Evolutionary conservation across 805 yeast genomes (phyloP), one percentile per base, ranked within the genome.

Genomic region (Saccharomycopsis babjevae): DNA sequence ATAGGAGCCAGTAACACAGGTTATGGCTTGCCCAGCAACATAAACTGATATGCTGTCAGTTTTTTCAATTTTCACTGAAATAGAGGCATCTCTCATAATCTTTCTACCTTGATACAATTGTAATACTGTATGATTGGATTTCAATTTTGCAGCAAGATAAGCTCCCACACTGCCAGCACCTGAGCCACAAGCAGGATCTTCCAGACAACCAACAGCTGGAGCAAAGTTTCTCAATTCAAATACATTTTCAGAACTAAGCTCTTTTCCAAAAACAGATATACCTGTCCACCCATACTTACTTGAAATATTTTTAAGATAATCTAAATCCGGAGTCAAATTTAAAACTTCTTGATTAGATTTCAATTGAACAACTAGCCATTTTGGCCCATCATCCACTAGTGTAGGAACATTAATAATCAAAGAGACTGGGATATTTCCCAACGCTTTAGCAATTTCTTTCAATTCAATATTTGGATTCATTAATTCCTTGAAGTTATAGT

Each of bases 171-270:
- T 71, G 15, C 70, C 70, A 1, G 76, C 72, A n/a, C 84, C 84
- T 62, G 79, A 74, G 1, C 84, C 84, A 68, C 84, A 80, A 8
- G 78, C 84, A 1, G 83, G 83, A 66, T 80, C 84, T 62, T 81
- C 84, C n/a, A 63, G 56, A 0, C 74, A 70, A 16, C 74, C 75
- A 1, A 61, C 65, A 4, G 36, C 57, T 1, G 79, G 77, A 2
- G 76, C 76, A 67, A 80, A 77, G 13, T 80, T 79, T 64, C 84
- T 72, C 60, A 77, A 73, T 64, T 76, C 79, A 40, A 40, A 40
- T 18, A 40, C 22, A 40, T 40, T 40, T 5, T 40, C 22, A 20
- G 46, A 40, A 13, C 13, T 18, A 18, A n/a, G 16, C 7, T 40
- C 46, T 20, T 40, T 40, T 40, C 82, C 83, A 64, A 76, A 76